Evolutionary conservation across 2,329 filamentous ascomycete species (phyloP).

Genomic region (Aureobasidium sp.): DNA sequence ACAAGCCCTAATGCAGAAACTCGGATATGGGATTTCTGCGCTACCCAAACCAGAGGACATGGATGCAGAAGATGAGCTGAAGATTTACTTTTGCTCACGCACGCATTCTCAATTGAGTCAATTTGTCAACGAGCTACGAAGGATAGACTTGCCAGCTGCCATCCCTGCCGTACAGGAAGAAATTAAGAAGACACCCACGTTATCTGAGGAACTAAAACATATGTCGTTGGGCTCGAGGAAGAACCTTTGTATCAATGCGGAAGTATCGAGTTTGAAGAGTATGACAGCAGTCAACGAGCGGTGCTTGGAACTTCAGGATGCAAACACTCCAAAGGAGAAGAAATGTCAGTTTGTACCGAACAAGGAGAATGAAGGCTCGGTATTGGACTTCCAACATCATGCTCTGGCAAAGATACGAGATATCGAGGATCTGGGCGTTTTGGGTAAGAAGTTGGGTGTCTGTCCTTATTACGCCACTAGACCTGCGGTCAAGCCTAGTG

Average conservation of each 20-base stretch:
- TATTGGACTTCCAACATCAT: slow-evolving; percentile 77
- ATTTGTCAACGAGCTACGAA: slow-evolving; percentile 72
- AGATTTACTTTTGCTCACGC: slow-evolving; percentile 87
- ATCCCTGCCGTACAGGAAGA: slow-evolving; percentile 29
- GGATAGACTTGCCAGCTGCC: slow-evolving; percentile 68
- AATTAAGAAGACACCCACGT: slow-evolving; percentile 12
- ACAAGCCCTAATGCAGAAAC: slow-evolving; percentile 60
- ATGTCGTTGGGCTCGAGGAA: slow-evolving; percentile 79
- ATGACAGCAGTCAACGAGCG: slow-evolving; percentile 84
- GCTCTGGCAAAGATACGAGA: slow-evolving; percentile 78
- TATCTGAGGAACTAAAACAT: slow-evolving; percentile 63
- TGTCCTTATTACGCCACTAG: slow-evolving; percentile 97
- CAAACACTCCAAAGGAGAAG: slow-evolving; percentile 51
- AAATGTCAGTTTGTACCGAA: slow-evolving; percentile 70
- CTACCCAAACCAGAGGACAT: slow-evolving; percentile 35
- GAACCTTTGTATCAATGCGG: slow-evolving; percentile 80
- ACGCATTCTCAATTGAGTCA: slow-evolving; percentile 89
- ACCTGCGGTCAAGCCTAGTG: slow-evolving; percentile 66
- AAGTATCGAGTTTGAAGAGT: slow-evolving; percentile 61
- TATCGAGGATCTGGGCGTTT: slow-evolving; percentile 76
- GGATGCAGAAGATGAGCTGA: slow-evolving; percentile 58
- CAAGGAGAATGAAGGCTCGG: slow-evolving; percentile 63
- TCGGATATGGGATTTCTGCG: slow-evolving; percentile 20
- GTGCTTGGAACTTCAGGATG: slow-evolving; percentile 82
- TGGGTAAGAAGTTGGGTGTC: slow-evolving; percentile 71